phyloP scores from a whole-genome alignment of 441 rosid species.

The Bocquillonia castaneifolia region DNA sequence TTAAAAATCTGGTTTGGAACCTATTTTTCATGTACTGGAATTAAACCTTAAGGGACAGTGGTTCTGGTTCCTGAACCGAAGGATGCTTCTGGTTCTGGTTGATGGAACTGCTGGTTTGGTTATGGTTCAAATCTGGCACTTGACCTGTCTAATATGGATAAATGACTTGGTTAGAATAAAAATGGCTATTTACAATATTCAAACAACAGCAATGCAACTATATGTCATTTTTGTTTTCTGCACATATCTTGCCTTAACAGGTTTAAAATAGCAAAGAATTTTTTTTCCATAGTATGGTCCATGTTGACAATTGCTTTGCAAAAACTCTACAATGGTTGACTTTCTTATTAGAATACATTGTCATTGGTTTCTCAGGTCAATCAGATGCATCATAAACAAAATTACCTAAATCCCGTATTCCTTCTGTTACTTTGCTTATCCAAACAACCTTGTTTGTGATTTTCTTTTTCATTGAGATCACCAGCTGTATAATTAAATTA shows the following conservation, averaged over 20 bases:
- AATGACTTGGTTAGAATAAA: no score
- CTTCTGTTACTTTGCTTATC: neutral
- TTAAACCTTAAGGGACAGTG: no score
- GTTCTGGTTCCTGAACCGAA: no score
- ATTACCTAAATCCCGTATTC: constrained; percentile 2
- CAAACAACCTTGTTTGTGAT: constrained; percentile 11
- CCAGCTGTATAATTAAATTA: constrained; percentile 23
- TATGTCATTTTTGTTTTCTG: neutral
- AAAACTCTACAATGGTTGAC: neutral
- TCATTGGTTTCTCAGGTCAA: neutral
- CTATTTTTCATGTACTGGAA: no score
- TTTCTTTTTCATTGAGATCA: neutral
- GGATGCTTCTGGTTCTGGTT: no score
- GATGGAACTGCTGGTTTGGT: no score
- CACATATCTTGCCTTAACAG: neutral
- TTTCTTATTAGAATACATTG: neutral
- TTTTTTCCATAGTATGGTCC: neutral
- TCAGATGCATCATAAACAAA: neutral
- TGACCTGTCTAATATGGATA: no score
- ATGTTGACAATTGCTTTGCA: neutral
- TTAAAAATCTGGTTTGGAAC: no score
- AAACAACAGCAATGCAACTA: neutral
- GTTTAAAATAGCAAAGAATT: neutral
- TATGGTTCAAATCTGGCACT: no score
- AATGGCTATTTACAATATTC: no score